phyloP scores from a whole-genome alignment of 2,329 filamentous ascomycete species.

The Diaporthe citrichinensis region DNA sequence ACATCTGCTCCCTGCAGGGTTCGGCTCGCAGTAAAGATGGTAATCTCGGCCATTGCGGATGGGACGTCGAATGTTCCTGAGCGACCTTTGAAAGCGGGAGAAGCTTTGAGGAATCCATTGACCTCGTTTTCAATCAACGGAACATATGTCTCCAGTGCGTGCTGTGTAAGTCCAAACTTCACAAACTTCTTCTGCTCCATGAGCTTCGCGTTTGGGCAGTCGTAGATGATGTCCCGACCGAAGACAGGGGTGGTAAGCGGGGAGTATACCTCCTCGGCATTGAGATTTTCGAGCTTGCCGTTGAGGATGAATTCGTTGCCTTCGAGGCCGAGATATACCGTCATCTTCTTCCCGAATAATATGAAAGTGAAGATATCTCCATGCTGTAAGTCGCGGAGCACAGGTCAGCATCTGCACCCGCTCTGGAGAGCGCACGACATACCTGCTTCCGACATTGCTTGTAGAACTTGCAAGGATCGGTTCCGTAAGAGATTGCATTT shows the following conservation, averaged over 20 bases:
- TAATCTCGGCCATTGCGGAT: constrained; percentile 85
- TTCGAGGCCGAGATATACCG: constrained; percentile 83
- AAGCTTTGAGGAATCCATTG: constrained; percentile 78
- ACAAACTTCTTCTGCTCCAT: constrained; percentile 98
- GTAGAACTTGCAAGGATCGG: constrained; percentile 14
- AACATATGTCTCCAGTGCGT: constrained; percentile 82
- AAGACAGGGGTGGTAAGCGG: constrained; percentile 82
- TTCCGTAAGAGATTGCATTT: constrained; percentile 16
- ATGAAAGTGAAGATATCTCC: constrained; percentile 93
- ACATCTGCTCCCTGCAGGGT: constrained; percentile 88
- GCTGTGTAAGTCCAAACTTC: constrained; percentile 83
- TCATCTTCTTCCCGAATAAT: constrained; percentile 89
- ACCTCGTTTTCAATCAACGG: constrained; percentile 84
- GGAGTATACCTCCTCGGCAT: constrained; percentile 90
- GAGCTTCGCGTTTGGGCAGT: constrained; percentile 90
- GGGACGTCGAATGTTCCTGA: constrained; percentile 80
- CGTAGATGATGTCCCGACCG: constrained; percentile 89
- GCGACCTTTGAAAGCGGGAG: constrained; percentile 75
- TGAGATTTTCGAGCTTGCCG: constrained; percentile 90
- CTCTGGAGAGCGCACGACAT: not conserved
- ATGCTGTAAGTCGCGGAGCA: constrained; percentile 65
- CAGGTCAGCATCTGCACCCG: not conserved
- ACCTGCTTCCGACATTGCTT: constrained; percentile 20
- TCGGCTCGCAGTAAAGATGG: constrained; percentile 90
- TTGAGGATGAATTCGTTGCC: constrained; percentile 95